These are phyloP conservation scores for Pseudofabraea citricarpa DNA, from an alignment of 2,329 filamentous ascomycete species.

Conservation along the genomic window DNA sequence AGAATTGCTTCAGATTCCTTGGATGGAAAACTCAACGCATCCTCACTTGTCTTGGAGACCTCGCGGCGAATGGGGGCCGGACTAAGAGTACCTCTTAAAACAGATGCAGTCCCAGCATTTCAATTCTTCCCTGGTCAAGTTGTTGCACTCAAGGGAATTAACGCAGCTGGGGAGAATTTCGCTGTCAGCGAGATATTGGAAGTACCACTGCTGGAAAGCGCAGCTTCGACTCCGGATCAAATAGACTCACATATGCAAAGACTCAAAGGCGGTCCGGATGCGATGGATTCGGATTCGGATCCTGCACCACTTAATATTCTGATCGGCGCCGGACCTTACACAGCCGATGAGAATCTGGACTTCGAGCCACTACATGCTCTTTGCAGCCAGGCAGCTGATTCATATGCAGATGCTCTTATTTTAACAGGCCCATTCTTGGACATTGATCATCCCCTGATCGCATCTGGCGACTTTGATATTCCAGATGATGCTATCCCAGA, in stretches of 20 bases:
- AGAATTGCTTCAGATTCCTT: slow-evolving; percentile 82
- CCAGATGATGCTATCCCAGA: slow-evolving; percentile 63
- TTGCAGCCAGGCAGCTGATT: slow-evolving; percentile 70
- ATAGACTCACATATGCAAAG: slow-evolving; percentile 67
- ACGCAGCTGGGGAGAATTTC: slow-evolving; percentile 81
- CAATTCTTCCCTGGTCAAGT: slow-evolving; percentile 95
- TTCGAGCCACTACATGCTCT: slow-evolving; percentile 83
- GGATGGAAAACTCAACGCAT: slow-evolving; percentile 82
- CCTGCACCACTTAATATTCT: slow-evolving; percentile 70
- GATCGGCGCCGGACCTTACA: slow-evolving; percentile 83
- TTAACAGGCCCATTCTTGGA: slow-evolving; percentile 88
- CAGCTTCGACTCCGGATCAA: slow-evolving; percentile 62
- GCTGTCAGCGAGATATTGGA: slow-evolving; percentile 71
- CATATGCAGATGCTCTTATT: slow-evolving; percentile 72
- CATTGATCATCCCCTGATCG: slow-evolving; percentile 82
- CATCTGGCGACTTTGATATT: slow-evolving; percentile 73
- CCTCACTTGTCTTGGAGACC: slow-evolving; percentile 83
- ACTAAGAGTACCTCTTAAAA: slow-evolving; percentile 71
- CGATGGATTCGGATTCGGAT: slow-evolving; percentile 53
- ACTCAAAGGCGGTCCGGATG: slow-evolving; percentile 59
- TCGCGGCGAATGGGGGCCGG: slow-evolving; percentile 81
- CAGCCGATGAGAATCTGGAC: slow-evolving; percentile 84
- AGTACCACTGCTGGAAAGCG: slow-evolving; percentile 67
- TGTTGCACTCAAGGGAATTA: slow-evolving; percentile 80
- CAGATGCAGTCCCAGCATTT: slow-evolving; percentile 63